Conservation (phyloP, 1,284 basidiomycete species). For the Phlebopus sp. region DNA sequence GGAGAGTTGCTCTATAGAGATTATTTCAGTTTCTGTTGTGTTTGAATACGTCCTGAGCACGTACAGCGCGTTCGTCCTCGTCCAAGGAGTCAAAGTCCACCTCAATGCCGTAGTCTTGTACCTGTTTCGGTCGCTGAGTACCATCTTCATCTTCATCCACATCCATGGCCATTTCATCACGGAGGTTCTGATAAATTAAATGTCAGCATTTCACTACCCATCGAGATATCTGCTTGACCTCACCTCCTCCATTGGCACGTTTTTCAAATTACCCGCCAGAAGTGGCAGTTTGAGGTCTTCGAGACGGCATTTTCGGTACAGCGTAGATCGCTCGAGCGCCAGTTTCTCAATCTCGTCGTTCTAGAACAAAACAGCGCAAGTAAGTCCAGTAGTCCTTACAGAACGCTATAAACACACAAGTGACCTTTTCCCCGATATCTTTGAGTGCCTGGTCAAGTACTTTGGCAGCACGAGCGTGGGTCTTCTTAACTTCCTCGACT, state of each 20-base stretch:
- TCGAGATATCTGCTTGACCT: conserved; percentile 13
- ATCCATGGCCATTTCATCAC: conserved; percentile 87
- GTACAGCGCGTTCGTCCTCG: conserved; percentile 80
- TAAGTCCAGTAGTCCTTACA: neutral
- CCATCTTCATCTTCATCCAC: conserved; percentile 81
- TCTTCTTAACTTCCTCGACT: conserved; percentile 78
- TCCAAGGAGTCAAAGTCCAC: conserved; percentile 82
- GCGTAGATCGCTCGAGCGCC: conserved; percentile 79
- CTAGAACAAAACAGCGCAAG: conserved; percentile 38
- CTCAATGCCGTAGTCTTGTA: conserved; percentile 86
- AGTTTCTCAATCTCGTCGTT: conserved; percentile 94
- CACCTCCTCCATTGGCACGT: conserved; percentile 95
- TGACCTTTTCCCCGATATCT: conserved; percentile 79
- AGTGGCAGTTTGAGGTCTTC: conserved; percentile 91
- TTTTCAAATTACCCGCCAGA: conserved; percentile 70
- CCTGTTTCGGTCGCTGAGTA: conserved; percentile 68
- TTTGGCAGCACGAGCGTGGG: conserved; percentile 66
- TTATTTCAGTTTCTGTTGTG: conserved; percentile 1
- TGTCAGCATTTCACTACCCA: conserved; percentile 2
- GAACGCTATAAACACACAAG: conserved; percentile 4
- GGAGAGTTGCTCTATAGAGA: conserved; percentile 58
- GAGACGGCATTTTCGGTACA: conserved; percentile 90
- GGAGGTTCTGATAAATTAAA: conserved; percentile 58
- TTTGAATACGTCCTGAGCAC: conserved; percentile 15
- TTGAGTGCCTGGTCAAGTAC: conserved; percentile 85